Evolutionary conservation across 2,329 filamentous ascomycete species (phyloP).

Genomic region (Aspergillus sp.): DNA sequence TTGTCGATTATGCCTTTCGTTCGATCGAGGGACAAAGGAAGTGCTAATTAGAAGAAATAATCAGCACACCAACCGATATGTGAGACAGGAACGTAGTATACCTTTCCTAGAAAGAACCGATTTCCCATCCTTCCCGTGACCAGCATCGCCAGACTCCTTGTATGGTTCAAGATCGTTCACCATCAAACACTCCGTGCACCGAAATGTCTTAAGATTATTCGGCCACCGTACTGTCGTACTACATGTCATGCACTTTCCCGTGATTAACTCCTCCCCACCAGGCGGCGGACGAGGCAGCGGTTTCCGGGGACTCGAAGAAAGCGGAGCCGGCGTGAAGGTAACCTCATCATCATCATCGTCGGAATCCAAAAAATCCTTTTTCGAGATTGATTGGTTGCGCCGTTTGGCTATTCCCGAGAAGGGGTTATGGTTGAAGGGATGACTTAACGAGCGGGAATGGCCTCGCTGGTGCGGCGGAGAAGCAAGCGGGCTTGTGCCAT

Average conservation of each 20-base stretch:
- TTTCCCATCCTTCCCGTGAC: constrained; percentile 16
- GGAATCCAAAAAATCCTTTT: constrained; percentile 38
- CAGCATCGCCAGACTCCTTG: constrained; percentile 11
- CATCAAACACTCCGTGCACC: constrained; percentile 76
- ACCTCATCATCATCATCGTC: constrained; percentile 36
- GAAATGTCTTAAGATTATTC: constrained; percentile 62
- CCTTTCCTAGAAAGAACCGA: constrained; percentile 17
- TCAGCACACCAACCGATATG: neutral
- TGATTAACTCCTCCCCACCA: constrained; percentile 56
- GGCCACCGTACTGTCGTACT: constrained; percentile 76
- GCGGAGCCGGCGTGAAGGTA: constrained; percentile 24
- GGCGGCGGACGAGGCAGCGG: constrained; percentile 26
- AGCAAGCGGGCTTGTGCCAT: constrained; percentile 11
- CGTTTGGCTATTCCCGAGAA: constrained; percentile 44
- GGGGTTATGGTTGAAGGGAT: constrained; percentile 63
- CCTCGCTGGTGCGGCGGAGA: constrained; percentile 20
- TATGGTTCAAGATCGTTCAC: constrained; percentile 67
- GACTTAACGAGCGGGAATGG: constrained; percentile 66
- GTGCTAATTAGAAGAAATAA: constrained; percentile 21
- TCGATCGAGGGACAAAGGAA: constrained; percentile 53
- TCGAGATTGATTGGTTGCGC: constrained; percentile 47
- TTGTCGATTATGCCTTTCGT: constrained; percentile 53
- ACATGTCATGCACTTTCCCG: constrained; percentile 79
- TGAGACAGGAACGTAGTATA: constrained; percentile 6
- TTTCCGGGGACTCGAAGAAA: constrained; percentile 36